Conservation (phyloP, 1,139 yeast species). For the Saccharomyces hybrid region DNA sequence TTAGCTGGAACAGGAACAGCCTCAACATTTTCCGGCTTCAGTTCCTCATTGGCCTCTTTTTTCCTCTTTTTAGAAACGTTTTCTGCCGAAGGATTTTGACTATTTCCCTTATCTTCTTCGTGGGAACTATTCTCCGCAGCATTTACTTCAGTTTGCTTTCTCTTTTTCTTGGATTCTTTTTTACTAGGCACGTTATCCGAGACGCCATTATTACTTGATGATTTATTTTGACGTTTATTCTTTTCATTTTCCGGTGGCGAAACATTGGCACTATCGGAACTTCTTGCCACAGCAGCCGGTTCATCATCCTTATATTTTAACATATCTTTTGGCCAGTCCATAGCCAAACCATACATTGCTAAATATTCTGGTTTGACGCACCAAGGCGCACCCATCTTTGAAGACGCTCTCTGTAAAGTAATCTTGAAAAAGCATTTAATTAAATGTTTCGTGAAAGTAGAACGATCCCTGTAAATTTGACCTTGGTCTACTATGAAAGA, state of each 20-base stretch:
- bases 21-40: slow-evolving; percentile 1
- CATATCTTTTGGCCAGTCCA: slow-evolving; percentile 32
- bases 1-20: slow-evolving; percentile 4
- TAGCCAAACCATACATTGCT: slow-evolving; percentile 34
- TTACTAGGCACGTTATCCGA: slow-evolving; percentile 8
- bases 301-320: slow-evolving; percentile 28
- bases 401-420: slow-evolving; percentile 66
- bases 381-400: slow-evolving; percentile 94
- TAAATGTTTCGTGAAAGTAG: slow-evolving; percentile 81
- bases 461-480: slow-evolving; percentile 74
- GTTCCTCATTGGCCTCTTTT: slow-evolving; percentile 9
- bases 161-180: slow-evolving; percentile 8
- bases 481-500: slow-evolving; percentile 68
- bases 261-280: slow-evolving; percentile 6
- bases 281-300: slow-evolving; percentile 33
- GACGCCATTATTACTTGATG: slow-evolving; percentile 3
- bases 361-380: slow-evolving; percentile 70
- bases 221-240: slow-evolving; percentile 5
- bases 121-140: slow-evolving; percentile 5
- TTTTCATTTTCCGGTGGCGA: slow-evolving; percentile 4
- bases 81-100: neutral
- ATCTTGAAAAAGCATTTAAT: slow-evolving; percentile 84
- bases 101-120: slow-evolving; percentile 10
- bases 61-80: slow-evolving; percentile 10
- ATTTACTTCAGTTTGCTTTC: slow-evolving; percentile 9